Evolutionary conservation across 495 filamentous ascomycete genomes (phyloP).

Genomic region (Bathelium albidoporum): DNA sequence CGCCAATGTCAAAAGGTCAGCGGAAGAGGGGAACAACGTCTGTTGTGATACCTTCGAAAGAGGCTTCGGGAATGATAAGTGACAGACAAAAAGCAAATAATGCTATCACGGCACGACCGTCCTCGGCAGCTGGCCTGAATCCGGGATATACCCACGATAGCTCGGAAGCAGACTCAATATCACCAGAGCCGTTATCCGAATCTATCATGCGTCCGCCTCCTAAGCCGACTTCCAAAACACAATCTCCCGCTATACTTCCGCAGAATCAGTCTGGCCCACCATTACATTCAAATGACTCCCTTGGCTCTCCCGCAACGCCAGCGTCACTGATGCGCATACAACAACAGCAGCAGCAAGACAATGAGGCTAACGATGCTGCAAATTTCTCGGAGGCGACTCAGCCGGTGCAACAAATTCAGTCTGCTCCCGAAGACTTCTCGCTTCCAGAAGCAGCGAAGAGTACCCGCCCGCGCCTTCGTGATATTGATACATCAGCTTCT

Average conservation of each 20-base stretch:
- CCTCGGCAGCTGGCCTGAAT: neutral
- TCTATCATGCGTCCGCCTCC: constrained; percentile 64
- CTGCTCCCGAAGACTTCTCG: constrained; percentile 26
- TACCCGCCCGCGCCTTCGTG: constrained; percentile 12
- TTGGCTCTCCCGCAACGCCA: constrained; percentile 24
- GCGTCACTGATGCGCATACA: constrained; percentile 27
- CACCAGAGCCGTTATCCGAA: constrained; percentile 59
- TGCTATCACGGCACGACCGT: constrained; percentile 11
- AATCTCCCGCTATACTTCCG: constrained; percentile 42
- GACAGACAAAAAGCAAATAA: constrained; percentile 24
- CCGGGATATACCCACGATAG: constrained; percentile 35
- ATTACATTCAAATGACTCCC: neutral
- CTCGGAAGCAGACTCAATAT: constrained; percentile 59
- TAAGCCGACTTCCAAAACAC: constrained; percentile 37
- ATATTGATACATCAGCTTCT: constrained; percentile 16
- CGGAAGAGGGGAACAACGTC: constrained; percentile 51
- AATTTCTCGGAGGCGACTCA: neutral
- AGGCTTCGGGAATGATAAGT: constrained; percentile 26
- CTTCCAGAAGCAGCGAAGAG: constrained; percentile 29
- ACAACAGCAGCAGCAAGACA: constrained; percentile 11
- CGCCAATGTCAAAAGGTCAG: constrained; percentile 74
- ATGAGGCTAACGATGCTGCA: constrained; percentile 6
- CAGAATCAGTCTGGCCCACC: constrained; percentile 10
- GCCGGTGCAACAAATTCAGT: neutral
- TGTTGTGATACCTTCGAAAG: constrained; percentile 45